A percentile compares a stretch with the other conserved stretches of the same genome.
Conservation (phyloP, 352 stramenopile genomes). For the Globisporangium parvum region DNA sequence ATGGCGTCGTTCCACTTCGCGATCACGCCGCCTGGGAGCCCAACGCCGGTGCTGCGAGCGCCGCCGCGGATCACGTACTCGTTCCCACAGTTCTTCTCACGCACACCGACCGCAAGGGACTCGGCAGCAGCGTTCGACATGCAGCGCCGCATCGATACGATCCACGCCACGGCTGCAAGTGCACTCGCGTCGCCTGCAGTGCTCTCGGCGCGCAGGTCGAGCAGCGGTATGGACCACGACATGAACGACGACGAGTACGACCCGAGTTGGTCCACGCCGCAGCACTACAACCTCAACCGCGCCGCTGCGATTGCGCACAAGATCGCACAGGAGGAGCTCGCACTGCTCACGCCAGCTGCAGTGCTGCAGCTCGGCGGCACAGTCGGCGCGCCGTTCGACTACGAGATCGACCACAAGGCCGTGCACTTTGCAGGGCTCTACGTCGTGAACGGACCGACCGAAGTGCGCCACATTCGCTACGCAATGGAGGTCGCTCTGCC, state of each 20-base stretch:
- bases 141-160: slow-evolving; percentile 7
- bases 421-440: slow-evolving; percentile 48
- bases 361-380: background rate
- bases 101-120: background rate
- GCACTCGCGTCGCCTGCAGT: background rate
- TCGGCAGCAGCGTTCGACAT: slow-evolving; percentile 4
- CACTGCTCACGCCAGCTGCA: slow-evolving; percentile 1
- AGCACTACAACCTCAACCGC: slow-evolving; percentile 9
- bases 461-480: slow-evolving; percentile 51
- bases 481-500: slow-evolving; percentile 48
- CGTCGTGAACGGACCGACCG: slow-evolving; percentile 45
- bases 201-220: background rate
- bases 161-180: background rate
- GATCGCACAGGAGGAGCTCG: slow-evolving; percentile 11
- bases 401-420: slow-evolving; percentile 20
- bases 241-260: background rate
- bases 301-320: slow-evolving; percentile 13
- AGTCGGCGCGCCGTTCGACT: slow-evolving; percentile 6
- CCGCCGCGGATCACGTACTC: background rate
- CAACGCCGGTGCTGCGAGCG: background rate
- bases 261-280: slow-evolving; percentile 8
- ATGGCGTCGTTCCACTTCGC: slow-evolving; percentile 16
- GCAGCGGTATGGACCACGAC: background rate
- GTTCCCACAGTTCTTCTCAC: slow-evolving; percentile 1
- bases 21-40: slow-evolving; percentile 13